Evolutionary conservation across 2,329 filamentous ascomycete species (phyloP), one percentile per base, ranked within the genome.

Genomic region (Fusarium xylarioides): DNA sequence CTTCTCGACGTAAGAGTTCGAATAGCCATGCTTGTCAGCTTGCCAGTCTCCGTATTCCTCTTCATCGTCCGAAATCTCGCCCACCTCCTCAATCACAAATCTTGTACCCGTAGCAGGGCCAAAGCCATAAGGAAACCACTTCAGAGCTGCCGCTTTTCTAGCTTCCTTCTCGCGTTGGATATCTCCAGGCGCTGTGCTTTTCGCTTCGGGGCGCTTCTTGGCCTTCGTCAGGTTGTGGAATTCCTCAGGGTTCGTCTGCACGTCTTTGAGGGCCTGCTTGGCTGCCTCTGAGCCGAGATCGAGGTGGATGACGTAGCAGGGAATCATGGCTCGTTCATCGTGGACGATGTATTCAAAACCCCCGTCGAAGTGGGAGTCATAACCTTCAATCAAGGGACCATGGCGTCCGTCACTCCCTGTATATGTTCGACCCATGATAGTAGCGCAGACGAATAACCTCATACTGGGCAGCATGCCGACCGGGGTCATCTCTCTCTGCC

Each of bases 111-210:
- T 82, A 5, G 83, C 82, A 5, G 83, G 82, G 0, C 85, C 84
- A 71, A 80, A 86, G 4, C 84, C 84, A 59, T 85, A 86, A 1
- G 84, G 84, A 56, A 86, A 86, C 76, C 81, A 86, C 76, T 86
- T 86, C 40, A 81, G 72, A 1, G 83, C 85, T 14, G 81, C 79
- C 1, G 83, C 83, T 52, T 83, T 79, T 53, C 79, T 74, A 15
- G 82, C 83, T 46, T 81, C 78, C 66, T 83, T 83, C 49, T 76
- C 74, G 14, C 80, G 80, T 66, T 82, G 78, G 14, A 74, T 62
- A 30, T 85, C 84, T 1, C 80, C 84, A 0, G 83, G 74, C 4
- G 66, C 57, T 49, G 68, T 63, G 28, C 63, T 53, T 44, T 66
- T 55, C 37, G 44, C 44, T 37, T 59, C 34, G 26, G 37, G 46